Conservation (phyloP, 1,139 yeast species). For the Magnusiomyces sp. region DNA sequence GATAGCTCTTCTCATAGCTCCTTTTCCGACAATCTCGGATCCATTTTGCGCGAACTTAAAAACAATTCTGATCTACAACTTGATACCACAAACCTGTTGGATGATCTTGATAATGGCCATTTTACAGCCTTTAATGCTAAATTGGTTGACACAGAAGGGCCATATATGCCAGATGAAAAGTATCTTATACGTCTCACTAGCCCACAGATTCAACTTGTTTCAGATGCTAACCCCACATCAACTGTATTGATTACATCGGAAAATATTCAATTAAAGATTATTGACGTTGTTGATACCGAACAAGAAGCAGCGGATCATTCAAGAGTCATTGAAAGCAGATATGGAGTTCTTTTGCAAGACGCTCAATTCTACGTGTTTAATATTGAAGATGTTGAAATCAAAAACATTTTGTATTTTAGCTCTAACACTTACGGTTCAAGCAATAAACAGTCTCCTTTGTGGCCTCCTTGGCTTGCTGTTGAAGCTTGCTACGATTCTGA, state of each 20-base stretch:
- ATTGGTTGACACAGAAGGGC: conserved; percentile 14
- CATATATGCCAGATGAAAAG: conserved; percentile 48
- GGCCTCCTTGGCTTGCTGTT: conserved; percentile 78
- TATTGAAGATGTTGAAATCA: conserved; percentile 38
- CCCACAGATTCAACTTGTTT: conserved; percentile 79
- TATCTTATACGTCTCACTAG: conserved; percentile 64
- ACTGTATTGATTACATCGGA: conserved; percentile 66
- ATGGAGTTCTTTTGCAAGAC: conserved; percentile 58
- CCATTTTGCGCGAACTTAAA: conserved; percentile 14
- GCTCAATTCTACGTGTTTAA: conserved; percentile 65
- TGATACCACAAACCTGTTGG: conserved; percentile 4
- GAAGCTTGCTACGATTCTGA: conserved; percentile 70
- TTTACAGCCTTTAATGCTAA: conserved; percentile 5
- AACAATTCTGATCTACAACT: conserved; percentile 5
- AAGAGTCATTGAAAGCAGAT: conserved; percentile 57
- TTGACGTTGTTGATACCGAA: conserved; percentile 45
- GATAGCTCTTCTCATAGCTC: not conserved
- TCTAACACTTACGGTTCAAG: conserved; percentile 34
- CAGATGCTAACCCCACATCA: conserved; percentile 54
- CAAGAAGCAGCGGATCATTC: conserved; percentile 44
- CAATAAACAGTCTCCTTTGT: conserved; percentile 28
- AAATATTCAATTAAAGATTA: conserved; percentile 58
- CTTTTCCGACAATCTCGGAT: conserved; percentile 8
- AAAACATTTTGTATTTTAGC: conserved; percentile 37
- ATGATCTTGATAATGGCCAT: not conserved